Base-by-base conservation (phyloP, 768 basidiomycete genomes). In the Pleurotus eryngii region DNA sequence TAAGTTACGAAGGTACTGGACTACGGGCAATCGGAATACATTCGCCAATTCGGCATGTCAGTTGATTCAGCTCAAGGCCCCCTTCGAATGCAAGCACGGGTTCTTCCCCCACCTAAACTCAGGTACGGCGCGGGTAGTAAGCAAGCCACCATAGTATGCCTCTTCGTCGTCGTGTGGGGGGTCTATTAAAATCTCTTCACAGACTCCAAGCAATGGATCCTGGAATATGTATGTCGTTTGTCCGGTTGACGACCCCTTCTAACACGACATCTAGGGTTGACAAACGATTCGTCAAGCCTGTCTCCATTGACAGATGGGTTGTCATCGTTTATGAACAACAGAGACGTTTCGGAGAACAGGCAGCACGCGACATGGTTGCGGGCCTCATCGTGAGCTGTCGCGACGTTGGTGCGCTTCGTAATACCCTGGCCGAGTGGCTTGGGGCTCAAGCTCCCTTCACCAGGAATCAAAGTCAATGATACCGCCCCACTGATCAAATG, bases 1-100 rank as follows among this genome's bases (percentile, higher is more conserved):
- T 35, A 42, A 46, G 50, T 18, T 14, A 26, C 37, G 15, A 54
- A 86, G 83, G 80, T 85, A 39, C 72, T 88, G 56, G 77, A 80
- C 24, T 90, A 90, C 61, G 85, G 86, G 0, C 83, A 87, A 67
- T 89, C 87, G 0, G 83, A 90, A 68, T 90, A 89, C 60, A 81
- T 92, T 35, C 77, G 81, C 42, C 78, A 85, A 65, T 92, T 92
- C 60, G 89, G 89, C 6, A 82, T 93, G 79, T 60, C 73, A 2
- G 84, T 93, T 17, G 74, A 83, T 49, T 60, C 68, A 3, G 64
- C 74, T 8, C 70, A 68, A 1, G 79, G 77, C 3, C 85, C 89
- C 0, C 73, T 90, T 37, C 74, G 65, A 35, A 74, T 90, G 35
- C 69, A 79, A 20, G 90, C 88, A 0, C 78, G 91, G 2, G 71